Conservation (phyloP, 2,329 filamentous ascomycete genomes). For the Penicillium sp. region DNA sequence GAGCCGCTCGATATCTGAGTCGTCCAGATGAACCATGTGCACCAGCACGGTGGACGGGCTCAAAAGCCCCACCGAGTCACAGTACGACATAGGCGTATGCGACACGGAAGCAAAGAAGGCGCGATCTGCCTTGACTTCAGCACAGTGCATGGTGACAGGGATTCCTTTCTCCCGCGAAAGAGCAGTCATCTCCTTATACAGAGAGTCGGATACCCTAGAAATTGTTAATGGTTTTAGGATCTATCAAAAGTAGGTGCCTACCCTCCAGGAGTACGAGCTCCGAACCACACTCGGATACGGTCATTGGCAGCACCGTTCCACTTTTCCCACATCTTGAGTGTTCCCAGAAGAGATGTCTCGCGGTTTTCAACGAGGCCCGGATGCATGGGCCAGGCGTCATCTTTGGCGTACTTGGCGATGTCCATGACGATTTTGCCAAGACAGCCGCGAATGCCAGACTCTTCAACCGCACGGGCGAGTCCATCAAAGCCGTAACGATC, state of each 20-base stretch:
- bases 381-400: constrained; percentile 43
- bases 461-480: constrained; percentile 41
- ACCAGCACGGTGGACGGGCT: constrained; percentile 46
- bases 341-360: constrained; percentile 40
- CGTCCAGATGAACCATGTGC: constrained; percentile 51
- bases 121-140: constrained; percentile 32
- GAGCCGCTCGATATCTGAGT: constrained; percentile 40
- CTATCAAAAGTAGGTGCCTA: constrained; percentile 16
- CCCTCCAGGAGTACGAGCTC: constrained; percentile 46
- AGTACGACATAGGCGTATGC: constrained; percentile 44
- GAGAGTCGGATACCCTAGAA: constrained; percentile 29
- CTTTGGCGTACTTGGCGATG: constrained; percentile 41
- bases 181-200: constrained; percentile 41
- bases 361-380: constrained; percentile 40
- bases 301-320: constrained; percentile 36
- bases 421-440: constrained; percentile 45
- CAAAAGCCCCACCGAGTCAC: constrained; percentile 32
- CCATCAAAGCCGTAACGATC: constrained; percentile 47
- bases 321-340: constrained; percentile 34
- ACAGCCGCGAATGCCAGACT: constrained; percentile 44
- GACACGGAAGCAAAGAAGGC: constrained; percentile 34
- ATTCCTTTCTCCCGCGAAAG: constrained; percentile 39
- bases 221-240: constrained; percentile 1
- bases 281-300: constrained; percentile 47
- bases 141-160: constrained; percentile 37